phyloP scores from a whole-genome alignment of 78 protist genomes.

The Isochrysis galbana region DNA sequence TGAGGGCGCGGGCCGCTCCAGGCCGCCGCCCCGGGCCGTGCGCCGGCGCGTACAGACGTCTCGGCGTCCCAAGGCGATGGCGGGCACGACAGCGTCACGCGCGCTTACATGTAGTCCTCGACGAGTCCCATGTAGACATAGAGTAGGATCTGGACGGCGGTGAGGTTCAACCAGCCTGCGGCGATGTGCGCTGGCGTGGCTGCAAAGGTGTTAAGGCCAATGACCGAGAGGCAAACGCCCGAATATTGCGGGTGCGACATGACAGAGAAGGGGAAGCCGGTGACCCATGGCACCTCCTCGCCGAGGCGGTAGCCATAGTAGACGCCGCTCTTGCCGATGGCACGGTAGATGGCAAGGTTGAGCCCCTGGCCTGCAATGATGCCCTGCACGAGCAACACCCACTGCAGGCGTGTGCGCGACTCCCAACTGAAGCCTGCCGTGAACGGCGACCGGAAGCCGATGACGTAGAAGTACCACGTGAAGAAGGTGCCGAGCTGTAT shows the following conservation, averaged over 20 bases:
- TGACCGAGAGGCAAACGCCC: background rate
- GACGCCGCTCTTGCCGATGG: constrained; percentile 11
- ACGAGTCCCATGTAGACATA: background rate
- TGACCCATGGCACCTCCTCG: background rate
- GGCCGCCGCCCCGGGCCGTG: too few species aligned
- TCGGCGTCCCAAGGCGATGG: too few species aligned
- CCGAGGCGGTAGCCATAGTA: constrained; percentile 7
- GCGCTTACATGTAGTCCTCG: background rate
- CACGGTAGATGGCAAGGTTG: constrained; percentile 15
- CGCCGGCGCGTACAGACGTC: too few species aligned
- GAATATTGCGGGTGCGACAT: background rate
- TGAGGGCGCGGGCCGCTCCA: too few species aligned
- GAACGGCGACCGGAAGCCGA: background rate
- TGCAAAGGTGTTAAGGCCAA: background rate
- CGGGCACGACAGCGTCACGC: too few species aligned
- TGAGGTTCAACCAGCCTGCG: background rate
- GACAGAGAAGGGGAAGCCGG: constrained; percentile 7
- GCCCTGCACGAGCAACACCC: background rate
- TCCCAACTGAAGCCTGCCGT: background rate
- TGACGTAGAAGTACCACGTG: background rate
- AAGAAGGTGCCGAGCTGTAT: background rate
- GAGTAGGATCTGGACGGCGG: background rate
- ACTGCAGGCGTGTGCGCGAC: background rate
- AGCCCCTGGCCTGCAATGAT: background rate
- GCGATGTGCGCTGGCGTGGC: background rate